Conservation (phyloP, 208 protist species). For the Naegleria fowleri region DNA sequence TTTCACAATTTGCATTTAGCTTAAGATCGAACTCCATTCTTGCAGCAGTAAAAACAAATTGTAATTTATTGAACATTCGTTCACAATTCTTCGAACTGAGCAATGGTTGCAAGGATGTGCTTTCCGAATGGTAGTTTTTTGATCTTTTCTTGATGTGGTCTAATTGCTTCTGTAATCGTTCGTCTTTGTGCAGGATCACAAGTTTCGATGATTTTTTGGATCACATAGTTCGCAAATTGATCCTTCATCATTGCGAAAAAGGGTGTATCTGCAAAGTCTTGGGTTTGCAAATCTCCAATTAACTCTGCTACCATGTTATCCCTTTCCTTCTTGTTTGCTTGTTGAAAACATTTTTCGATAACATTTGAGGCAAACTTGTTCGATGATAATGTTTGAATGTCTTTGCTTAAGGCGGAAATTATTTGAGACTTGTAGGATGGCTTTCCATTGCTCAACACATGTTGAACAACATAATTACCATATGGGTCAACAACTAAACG, state of each 20-base stretch:
- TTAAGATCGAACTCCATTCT: too few species aligned
- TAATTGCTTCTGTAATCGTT: not conserved
- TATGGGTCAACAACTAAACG: slow-evolving; percentile 87
- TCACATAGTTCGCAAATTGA: slow-evolving; percentile 94
- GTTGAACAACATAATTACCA: slow-evolving; percentile 97
- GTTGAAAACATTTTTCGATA: slow-evolving; percentile 92
- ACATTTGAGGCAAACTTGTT: slow-evolving; percentile 98
- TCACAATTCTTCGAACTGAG: not conserved
- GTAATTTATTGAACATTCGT: not conserved
- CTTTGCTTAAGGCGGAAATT: slow-evolving; percentile 65
- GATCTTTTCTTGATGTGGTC: not conserved
- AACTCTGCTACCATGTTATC: slow-evolving; percentile 81
- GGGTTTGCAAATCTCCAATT: slow-evolving; percentile 72
- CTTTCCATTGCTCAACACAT: slow-evolving; percentile 80
- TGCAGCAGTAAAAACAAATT: too few species aligned
- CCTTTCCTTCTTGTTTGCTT: slow-evolving; percentile 65
- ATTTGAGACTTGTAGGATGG: slow-evolving; percentile 68
- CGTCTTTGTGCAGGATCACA: not conserved
- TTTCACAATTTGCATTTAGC: too few species aligned
- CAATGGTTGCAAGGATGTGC: not conserved
- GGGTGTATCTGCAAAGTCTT: slow-evolving; percentile 68
- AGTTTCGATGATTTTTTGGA: slow-evolving; percentile 67
- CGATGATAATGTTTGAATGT: slow-evolving; percentile 75
- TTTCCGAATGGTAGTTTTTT: not conserved
- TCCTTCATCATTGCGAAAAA: slow-evolving; percentile 51